Base-by-base conservation (phyloP, 2,329 filamentous ascomycete species). In the Cladosporium halotolerans region DNA sequence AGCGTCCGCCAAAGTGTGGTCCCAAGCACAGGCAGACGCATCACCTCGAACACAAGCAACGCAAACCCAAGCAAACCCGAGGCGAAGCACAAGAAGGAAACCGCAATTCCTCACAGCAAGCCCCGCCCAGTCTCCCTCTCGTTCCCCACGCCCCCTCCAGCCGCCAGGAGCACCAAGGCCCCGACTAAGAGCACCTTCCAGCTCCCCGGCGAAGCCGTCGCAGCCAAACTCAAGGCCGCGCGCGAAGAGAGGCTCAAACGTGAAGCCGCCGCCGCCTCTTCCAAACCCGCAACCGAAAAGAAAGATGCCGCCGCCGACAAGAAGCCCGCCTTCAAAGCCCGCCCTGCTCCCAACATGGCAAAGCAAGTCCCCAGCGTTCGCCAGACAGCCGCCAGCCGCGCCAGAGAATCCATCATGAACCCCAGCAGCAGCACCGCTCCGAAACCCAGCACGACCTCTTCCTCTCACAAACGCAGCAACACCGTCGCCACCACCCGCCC, bases 201-300 rank as follows among this genome's bases (percentile, higher is more conserved):
- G 44, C 70, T 81, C 0, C 77, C 78, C 1, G 78, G 78, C 13
- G 77, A 80, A 57, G 75, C 71, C 11, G 68, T 79, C 4, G 76
- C 78, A 2, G 76, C 76, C 4, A 79, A 76, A 58, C 64, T 79
- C n/a, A 79, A 75, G 60, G 76, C 74, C 6, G 70, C 75, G 18
- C 71, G 73, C 44, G 75, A 79, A 55, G 76, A 76, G 53, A 72
- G 76, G 0, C 58, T 71, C 49, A 74, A 72, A 57, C 67, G 70
- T 23, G 75, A 76, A 60, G 71, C 66, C 10, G 61, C 65, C 32
- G 66, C 67, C 46, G 65, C 61, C 13, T 57, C 58, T 18, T 59
- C 65, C 62, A 72, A 68, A 60, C 67, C 60, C 45, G 59, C 62
- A 4, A 36, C 11, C 3, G 40, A 45, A 11, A 13, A n/a, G 13